These are phyloP conservation scores for Eucalyptus cloeziana DNA, from an alignment of 345 rosid species.

Conservation along the genomic window DNA sequence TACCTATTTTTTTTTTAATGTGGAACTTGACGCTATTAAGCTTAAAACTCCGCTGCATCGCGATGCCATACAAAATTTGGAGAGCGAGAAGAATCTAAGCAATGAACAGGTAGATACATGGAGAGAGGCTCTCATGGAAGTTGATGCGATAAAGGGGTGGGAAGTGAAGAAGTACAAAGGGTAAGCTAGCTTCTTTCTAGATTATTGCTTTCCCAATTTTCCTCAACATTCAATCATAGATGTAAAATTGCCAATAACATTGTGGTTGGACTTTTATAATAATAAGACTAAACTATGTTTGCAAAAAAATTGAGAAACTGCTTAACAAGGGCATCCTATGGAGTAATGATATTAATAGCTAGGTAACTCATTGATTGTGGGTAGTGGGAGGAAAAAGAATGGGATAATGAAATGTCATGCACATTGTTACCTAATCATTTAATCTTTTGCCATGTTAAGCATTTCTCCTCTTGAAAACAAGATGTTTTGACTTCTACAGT, in stretches of 20 bases:
- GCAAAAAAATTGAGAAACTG: not conserved
- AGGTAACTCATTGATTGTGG: not conserved
- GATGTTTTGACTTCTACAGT: not conserved
- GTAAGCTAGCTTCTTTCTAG: not conserved
- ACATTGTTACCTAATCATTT: not conserved
- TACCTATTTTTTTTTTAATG: not conserved
- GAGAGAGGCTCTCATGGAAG: not conserved
- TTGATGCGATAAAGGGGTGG: not conserved
- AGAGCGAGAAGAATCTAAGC: not conserved
- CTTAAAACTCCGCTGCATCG: not conserved
- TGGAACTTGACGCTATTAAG: not conserved
- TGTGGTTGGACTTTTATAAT: no score
- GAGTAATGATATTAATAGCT: not conserved
- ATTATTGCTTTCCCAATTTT: not conserved
- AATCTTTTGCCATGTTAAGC: not conserved
- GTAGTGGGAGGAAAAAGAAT: not conserved
- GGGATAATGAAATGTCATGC: not conserved
- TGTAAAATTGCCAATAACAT: no score
- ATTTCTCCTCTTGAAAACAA: not conserved
- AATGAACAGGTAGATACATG: not conserved
- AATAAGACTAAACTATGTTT: not conserved
- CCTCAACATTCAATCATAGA: not conserved
- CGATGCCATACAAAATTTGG: not conserved
- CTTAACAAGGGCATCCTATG: not conserved
- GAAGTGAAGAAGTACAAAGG: not conserved